Base-by-base conservation (phyloP, 306 rosid species). In the Fragaria ananassa region DNA sequence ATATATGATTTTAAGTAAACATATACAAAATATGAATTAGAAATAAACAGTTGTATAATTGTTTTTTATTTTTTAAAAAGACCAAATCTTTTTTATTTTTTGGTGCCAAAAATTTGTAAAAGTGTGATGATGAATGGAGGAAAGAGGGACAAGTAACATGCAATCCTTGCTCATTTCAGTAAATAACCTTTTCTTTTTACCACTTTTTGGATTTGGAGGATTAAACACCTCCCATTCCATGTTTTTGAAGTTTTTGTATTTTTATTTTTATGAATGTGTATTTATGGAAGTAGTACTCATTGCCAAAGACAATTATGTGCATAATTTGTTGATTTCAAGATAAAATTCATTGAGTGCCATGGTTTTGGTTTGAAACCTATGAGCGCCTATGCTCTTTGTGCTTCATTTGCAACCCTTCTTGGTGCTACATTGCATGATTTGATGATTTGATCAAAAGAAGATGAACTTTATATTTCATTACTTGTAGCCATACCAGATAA, bases 61-160 rank as follows among this genome's bases (percentile, higher is more conserved):
- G 17, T 19, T 66, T 8, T 23, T n/a, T 7, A 1, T 8, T 37
- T 37, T 19, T 6, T 1, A 49, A 49, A 56, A 50, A 76, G 78
- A 65, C 47, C 70, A 65, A 74, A 64, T 77, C 27, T 14, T 65
- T 51, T 34, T 39, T 10, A 8, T 0, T 49, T 23, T 41, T 45
- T 57, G 58, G 70, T 64, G 78, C 72, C 78, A 85, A 73, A 61
- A 25, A 80, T 78, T 74, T 81, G 71, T 79, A 74, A 81, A 76
- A 82, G 85, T 78, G 85, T 84, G 89, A 87, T 80, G 64, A 31
- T 83, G 80, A 84, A 83, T 74, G 84, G 86, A 37, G n/a, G 50
- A 84, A 86, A 81, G 89, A 83, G 88, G 74, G 78, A 83, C 77
- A 78, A 81, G 88, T 80, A 89, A 89, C 97, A 89, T 88, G 96